Percentiles rank a stretch among this genome's conserved stretches.
Conservation (phyloP, 2,329 filamentous ascomycete species). For the Verticillium isaacii region DNA sequence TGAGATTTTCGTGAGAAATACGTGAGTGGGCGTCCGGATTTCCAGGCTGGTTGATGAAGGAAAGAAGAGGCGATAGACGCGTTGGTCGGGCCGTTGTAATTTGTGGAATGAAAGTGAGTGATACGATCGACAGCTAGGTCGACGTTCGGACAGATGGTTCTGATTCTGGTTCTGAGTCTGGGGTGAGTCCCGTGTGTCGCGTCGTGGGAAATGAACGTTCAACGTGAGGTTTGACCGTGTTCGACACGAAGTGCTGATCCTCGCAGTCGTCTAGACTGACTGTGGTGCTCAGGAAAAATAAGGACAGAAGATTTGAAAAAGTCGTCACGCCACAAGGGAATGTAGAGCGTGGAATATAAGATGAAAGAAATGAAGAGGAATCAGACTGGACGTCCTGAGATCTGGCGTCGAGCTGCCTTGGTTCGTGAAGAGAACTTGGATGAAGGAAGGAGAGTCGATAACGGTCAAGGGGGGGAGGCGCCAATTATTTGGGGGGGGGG, state of each 20-base stretch:
- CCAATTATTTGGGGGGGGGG: slow-evolving; percentile 5
- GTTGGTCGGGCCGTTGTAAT: neutral
- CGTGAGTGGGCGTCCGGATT: neutral
- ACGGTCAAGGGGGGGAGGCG: slow-evolving; percentile 17
- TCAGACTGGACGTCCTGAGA: neutral
- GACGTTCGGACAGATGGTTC: neutral
- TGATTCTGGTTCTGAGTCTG: neutral
- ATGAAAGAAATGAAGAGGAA: slow-evolving; percentile 3
- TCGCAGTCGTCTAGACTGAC: neutral
- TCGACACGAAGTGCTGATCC: neutral
- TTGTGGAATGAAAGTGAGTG: slow-evolving; percentile 10
- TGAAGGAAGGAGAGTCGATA: slow-evolving; percentile 13
- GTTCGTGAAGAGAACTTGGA: neutral
- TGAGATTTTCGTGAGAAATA: neutral
- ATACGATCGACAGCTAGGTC: neutral
- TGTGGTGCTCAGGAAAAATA: neutral
- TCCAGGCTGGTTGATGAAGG: neutral
- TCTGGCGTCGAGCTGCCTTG: neutral
- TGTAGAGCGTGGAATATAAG: slow-evolving; percentile 4
- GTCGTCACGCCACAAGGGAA: neutral
- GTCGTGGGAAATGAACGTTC: slow-evolving; percentile 8
- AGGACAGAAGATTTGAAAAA: neutral
- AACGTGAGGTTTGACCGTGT: slow-evolving; percentile 6
- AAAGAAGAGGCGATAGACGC: neutral
- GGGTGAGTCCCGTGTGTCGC: slow-evolving; percentile 3